A percentile compares a stretch with the other conserved stretches of the same genome.
phyloP scores from a whole-genome alignment of 306 rosid species.

The Fragaria ananassa region DNA sequence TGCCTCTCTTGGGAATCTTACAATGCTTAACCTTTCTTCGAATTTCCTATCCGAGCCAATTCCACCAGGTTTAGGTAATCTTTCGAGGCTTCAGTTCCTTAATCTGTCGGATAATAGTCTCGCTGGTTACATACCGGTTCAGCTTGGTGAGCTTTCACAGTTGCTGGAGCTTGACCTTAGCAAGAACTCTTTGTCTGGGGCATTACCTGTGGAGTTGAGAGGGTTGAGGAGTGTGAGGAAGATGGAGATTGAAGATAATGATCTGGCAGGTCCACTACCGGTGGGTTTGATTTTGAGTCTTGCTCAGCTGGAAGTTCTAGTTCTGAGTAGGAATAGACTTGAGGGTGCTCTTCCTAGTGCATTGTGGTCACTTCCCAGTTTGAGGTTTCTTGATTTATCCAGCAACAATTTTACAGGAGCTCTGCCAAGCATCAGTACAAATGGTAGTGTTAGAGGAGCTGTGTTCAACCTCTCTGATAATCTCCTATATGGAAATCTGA shows the following conservation, averaged over 20 bases:
- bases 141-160: conserved; percentile 48
- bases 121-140: conserved; percentile 43
- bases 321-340: conserved; percentile 46
- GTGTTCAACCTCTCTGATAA: conserved; percentile 67
- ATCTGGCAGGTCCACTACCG: conserved; percentile 42
- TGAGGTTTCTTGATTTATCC: conserved; percentile 60
- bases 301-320: conserved; percentile 35
- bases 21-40: conserved; percentile 56
- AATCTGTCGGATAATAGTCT: conserved; percentile 61
- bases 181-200: conserved; percentile 60
- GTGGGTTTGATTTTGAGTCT: conserved; percentile 38
- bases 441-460: conserved; percentile 25
- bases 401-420: conserved; percentile 58
- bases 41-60: conserved; percentile 67
- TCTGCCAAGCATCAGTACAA: conserved; percentile 35
- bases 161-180: conserved; percentile 63
- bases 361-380: conserved; percentile 45
- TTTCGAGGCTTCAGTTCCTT: conserved; percentile 41
- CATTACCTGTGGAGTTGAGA: conserved; percentile 37
- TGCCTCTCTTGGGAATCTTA: conserved; percentile 52
- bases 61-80: conserved; percentile 50
- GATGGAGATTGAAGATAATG: conserved; percentile 37
- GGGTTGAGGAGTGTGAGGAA: conserved; percentile 32
- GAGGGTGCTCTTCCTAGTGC: conserved; percentile 47
- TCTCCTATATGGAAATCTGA: conserved; percentile 58